Conservation (phyloP, 768 basidiomycete species). For the Auricularia heimuer region DNA sequence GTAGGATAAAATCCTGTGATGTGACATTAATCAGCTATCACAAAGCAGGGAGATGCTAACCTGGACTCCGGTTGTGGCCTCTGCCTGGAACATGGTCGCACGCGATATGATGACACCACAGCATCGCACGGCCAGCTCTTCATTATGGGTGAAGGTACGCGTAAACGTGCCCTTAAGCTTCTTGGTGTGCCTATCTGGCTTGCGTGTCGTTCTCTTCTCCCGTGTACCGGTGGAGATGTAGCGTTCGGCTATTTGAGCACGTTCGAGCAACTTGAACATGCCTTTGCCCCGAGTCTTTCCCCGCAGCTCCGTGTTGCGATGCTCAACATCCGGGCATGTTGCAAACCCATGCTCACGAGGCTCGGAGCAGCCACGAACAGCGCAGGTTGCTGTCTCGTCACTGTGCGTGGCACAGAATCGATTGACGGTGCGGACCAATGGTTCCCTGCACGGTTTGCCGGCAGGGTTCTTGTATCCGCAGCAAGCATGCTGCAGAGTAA, state of each 20-base stretch:
- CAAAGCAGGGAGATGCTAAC: background rate
- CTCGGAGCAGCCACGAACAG: background rate
- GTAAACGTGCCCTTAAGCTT: background rate
- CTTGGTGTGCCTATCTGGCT: background rate
- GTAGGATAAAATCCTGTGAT: background rate
- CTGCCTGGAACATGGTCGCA: constrained; percentile 18
- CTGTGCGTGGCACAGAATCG: constrained; percentile 12
- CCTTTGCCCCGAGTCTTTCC: constrained; percentile 8
- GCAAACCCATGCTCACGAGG: background rate
- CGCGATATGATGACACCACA: constrained; percentile 16
- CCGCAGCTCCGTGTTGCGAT: background rate
- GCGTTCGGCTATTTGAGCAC: background rate
- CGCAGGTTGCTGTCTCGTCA: background rate
- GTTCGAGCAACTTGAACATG: background rate
- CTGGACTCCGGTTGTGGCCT: constrained; percentile 10
- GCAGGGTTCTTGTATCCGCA: constrained; percentile 10
- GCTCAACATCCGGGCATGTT: background rate
- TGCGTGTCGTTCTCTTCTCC: background rate
- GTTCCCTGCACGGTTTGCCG: constrained; percentile 6
- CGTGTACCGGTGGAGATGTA: background rate
- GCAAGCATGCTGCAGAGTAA: constrained; percentile 19
- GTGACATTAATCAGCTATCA: background rate
- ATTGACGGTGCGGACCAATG: constrained; percentile 6
- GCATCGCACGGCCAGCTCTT: constrained; percentile 18
- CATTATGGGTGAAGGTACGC: constrained; percentile 14